Evolutionary conservation across 1,139 yeast genomes (phyloP).

Genomic region (Candida dubliniensis): DNA sequence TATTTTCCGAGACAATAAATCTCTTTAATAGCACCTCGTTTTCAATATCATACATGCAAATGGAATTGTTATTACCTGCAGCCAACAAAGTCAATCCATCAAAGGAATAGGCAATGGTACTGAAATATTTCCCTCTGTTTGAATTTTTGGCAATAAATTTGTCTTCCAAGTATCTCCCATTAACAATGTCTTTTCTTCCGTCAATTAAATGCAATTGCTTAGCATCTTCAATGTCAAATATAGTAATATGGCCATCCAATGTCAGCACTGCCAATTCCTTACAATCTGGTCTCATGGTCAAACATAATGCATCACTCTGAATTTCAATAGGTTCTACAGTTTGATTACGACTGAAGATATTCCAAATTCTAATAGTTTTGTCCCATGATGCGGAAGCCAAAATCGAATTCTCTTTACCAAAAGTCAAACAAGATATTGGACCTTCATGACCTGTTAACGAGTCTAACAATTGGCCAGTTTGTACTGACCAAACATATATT

Average conservation of each 20-base stretch:
- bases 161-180: constrained; percentile 86
- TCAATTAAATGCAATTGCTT: constrained; percentile 83
- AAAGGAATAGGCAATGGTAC: constrained; percentile 78
- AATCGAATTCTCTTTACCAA: constrained; percentile 76
- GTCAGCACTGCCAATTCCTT: constrained; percentile 87
- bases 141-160: constrained; percentile 79
- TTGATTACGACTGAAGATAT: constrained; percentile 79
- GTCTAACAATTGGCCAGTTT: constrained; percentile 88
- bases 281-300: constrained; percentile 89
- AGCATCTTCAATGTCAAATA: constrained; percentile 82
- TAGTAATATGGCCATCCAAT: constrained; percentile 80
- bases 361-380: constrained; percentile 90
- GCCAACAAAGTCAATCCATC: constrained; percentile 89
- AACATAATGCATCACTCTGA: constrained; percentile 78
- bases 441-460: constrained; percentile 92
- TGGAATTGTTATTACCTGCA: constrained; percentile 89
- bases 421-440: constrained; percentile 85
- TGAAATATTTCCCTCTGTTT: constrained; percentile 79
- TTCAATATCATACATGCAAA: constrained; percentile 85
- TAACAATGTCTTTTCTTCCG: constrained; percentile 78
- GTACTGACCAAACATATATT: constrained; percentile 96
- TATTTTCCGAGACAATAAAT: constrained; percentile 82
- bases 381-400: constrained; percentile 98
- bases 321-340: constrained; percentile 89
- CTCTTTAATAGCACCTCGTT: constrained; percentile 83